A percentile compares a stretch with the other conserved stretches of the same genome.
phyloP scores from a whole-genome alignment of 176 grass and related monocot species.

The Cenchrus fungigraminus region DNA sequence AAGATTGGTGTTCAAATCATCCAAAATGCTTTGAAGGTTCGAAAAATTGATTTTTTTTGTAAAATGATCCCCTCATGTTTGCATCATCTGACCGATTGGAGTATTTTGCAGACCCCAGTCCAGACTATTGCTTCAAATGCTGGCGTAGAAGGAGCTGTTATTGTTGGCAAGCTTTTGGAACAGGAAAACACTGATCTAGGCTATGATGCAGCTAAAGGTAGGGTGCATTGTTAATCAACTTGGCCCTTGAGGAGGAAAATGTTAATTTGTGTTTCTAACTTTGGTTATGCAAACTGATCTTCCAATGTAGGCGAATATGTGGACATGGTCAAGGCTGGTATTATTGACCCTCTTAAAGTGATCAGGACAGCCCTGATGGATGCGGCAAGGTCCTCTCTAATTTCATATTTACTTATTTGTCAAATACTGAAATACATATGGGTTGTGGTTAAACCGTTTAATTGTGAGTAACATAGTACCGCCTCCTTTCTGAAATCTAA shows the following conservation, averaged over 20 bases:
- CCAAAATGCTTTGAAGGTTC: constrained; percentile 92
- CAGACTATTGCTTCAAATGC: constrained; percentile 84
- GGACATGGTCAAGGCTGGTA: constrained; percentile 87
- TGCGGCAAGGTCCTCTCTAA: constrained; percentile 57
- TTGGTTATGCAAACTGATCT: not conserved
- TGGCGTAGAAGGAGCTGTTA: constrained; percentile 67
- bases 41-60: not conserved
- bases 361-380: constrained; percentile 81
- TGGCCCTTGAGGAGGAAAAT: not conserved
- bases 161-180: constrained; percentile 86
- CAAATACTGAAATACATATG: not conserved
- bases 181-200: constrained; percentile 77
- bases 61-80: not conserved
- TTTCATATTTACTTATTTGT: not conserved
- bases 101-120: constrained; percentile 64
- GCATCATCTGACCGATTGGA: constrained; percentile 5
- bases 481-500: too few relatives aligned
- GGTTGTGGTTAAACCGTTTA: not conserved
- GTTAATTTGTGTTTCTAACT: constrained; percentile 10
- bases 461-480: not conserved
- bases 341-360: constrained; percentile 85
- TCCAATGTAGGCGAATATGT: constrained; percentile 69
- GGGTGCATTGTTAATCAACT: not conserved
- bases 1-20: constrained; percentile 98
- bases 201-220: constrained; percentile 91